Evolutionary conservation across 768 basidiomycete genomes (phyloP), one percentile per base, ranked within the genome.

Genomic region (Sistotremastrum suecicum): DNA sequence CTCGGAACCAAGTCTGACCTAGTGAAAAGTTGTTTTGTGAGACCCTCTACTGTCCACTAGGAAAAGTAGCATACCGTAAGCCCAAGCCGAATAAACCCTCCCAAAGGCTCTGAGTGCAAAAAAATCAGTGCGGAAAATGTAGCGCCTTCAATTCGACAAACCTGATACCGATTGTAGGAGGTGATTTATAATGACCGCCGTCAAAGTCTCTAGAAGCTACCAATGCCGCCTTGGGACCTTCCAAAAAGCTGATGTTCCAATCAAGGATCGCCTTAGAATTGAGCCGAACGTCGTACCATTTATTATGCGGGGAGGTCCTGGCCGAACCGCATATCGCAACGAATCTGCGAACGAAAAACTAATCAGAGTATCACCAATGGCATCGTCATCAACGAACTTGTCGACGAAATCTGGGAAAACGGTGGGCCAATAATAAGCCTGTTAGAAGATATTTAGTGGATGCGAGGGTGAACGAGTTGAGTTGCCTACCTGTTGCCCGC

Each of bases 341-440:
- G 49, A 68, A 74, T 62, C 74, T 76, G 46, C n/a, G n/a, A 29
- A 28, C 30, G 11, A 12, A 40, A 20, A 20, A 20, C 39, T 44
- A 38, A 33, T 3, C 46, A n/a, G 3, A n/a, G 29, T 31, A 46
- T 20, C 34, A 33, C 12, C 28, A 31, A 35, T 41, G 30, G 6
- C 8, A 33, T 39, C 3, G 29, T 34, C n/a, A 35, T 31, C 45
- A 12, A 34, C 37, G 34, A 45, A 70, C 71, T 62, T 68, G 51
- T 75, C 67, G 28, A 77, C 67, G 39, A 66, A 68, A 44, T 76
- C 71, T 1, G 76, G 74, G 50, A 71, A 75, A 54, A 74, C 56
- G 29, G 71, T 68, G 3, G 75, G 60, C 75, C 73, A 77, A 49
- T 77, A 64, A 53, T 75, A 76, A 1, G 74, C 67, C 72, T 76